Percentiles rank a stretch among this genome's conserved stretches.
Evolutionary conservation across 257 asterid species (phyloP).

Genomic region (Primulina eburnea): DNA sequence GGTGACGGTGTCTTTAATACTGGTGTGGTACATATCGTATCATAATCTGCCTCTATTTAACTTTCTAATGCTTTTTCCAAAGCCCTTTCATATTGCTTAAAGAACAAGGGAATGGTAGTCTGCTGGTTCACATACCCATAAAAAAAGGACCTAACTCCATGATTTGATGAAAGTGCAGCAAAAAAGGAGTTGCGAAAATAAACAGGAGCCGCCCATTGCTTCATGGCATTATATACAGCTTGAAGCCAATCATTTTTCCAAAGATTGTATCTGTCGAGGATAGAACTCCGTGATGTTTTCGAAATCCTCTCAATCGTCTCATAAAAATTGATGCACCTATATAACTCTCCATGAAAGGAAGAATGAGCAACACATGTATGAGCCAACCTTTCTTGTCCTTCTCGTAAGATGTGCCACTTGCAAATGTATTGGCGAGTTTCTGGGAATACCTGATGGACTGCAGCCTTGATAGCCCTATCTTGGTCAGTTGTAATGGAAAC

Average conservation of each 20-base stretch:
- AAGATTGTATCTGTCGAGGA: constrained; percentile 58
- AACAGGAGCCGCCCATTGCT: constrained; percentile 92
- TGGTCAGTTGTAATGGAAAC: constrained; percentile 76
- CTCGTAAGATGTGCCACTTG: constrained; percentile 80
- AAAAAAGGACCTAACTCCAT: constrained; percentile 63
- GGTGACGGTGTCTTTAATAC: constrained; percentile 75
- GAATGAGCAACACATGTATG: constrained; percentile 63
- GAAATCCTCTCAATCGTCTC: constrained; percentile 71
- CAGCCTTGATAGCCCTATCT: constrained; percentile 76
- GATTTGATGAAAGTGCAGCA: constrained; percentile 63
- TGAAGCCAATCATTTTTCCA: constrained; percentile 72
- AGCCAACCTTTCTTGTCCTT: constrained; percentile 82
- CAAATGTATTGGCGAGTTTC: constrained; percentile 77
- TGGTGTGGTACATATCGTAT: constrained; percentile 52
- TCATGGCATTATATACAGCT: constrained; percentile 75
- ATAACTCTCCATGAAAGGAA: constrained; percentile 64
- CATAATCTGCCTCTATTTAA: constrained; percentile 68
- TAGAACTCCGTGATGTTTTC: constrained; percentile 67
- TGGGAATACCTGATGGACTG: constrained; percentile 63
- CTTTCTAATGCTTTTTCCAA: constrained; percentile 59
- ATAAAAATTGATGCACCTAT: constrained; percentile 67
- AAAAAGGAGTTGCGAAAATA: constrained; percentile 73
- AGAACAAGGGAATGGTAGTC: constrained; percentile 63
- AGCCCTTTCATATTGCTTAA: constrained; percentile 77
- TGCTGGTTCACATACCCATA: constrained; percentile 79